Base-by-base conservation (phyloP, 2,329 filamentous ascomycete species). In the Mycocentrospora acerina region DNA sequence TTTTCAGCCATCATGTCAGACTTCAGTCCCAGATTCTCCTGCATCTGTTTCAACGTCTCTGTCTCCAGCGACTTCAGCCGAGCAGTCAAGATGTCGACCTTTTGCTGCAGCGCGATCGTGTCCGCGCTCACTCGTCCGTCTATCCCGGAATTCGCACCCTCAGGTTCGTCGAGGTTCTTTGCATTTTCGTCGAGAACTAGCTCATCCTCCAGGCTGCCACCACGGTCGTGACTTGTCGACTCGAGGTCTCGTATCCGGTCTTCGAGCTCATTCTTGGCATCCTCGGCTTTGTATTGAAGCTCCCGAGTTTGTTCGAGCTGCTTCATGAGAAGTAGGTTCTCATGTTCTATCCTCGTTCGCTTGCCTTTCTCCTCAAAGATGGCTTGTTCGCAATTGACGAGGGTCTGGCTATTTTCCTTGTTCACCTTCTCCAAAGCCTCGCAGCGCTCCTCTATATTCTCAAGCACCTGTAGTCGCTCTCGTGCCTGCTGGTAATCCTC, bases 351-450 rank as follows among this genome's bases (percentile, higher is more conserved):
- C 25, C 72, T 64, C 27, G 71, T 72, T 13, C 71, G 62, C 30
- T 69, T 71, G 12, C 71, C 71, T 34, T 74, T 74, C 37, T 74
- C 66, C 51, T 76, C 73, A 43, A 73, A 75, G 46, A 76, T 74
- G 32, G 74, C 72, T 41, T 74, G 72, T 44, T 77, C 74, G 36
- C 71, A 71, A 22, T 75, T 75, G 19, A 72, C 66, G 22, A 77
- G 71, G 4, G 74, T 69, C 32, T 72, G 68, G 35, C 68, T 68
- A 44, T 75, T 75, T 51, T 77, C 74, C 31, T 73, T 72, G 51
- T 76, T 75, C 28, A 74, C 72, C 48, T 74, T 76, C 38, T 75
- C 69, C 14, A 77, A 55, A 3, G 66, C 60, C 18, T 66, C 62
- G 34, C 70, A 72, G 11, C 69, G 55, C 24, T 74, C 71, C 49